phyloP scores from a whole-genome alignment of 371 early-diverging fungal species.

The Encephalitozoon intestinalis region DNA sequence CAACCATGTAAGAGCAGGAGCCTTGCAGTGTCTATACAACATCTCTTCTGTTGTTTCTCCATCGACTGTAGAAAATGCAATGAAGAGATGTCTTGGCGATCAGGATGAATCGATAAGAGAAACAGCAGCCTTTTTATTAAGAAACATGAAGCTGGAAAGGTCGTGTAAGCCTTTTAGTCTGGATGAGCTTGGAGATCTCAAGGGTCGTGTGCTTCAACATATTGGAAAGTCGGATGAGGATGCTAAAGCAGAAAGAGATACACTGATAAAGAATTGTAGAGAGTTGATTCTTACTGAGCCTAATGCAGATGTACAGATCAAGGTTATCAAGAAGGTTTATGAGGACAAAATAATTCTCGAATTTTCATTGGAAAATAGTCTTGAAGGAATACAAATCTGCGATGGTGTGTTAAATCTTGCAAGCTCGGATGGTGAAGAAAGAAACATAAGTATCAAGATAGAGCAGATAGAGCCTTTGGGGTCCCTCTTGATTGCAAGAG shows the following conservation, averaged over 20 bases:
- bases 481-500: background rate
- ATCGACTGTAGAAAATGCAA: background rate
- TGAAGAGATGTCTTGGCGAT: slow-evolving; percentile 2
- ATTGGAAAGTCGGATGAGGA: slow-evolving; percentile 3
- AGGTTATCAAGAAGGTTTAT: slow-evolving; percentile 33
- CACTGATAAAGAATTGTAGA: slow-evolving; percentile 40
- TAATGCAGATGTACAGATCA: slow-evolving; percentile 24
- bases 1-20: slow-evolving; percentile 46
- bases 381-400: slow-evolving; percentile 23
- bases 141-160: background rate
- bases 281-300: slow-evolving; percentile 30
- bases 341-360: slow-evolving; percentile 6
- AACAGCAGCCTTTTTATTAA: background rate
- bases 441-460: background rate
- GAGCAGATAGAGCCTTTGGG: background rate
- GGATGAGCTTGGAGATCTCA: slow-evolving; percentile 37
- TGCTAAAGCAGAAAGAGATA: background rate
- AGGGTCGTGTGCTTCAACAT: slow-evolving; percentile 12
- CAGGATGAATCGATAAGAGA: background rate
- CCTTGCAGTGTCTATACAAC: slow-evolving; percentile 38
- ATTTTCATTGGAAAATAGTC: slow-evolving; percentile 31
- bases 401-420: slow-evolving; percentile 24
- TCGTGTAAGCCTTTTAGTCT: slow-evolving; percentile 5
- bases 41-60: slow-evolving; percentile 3
- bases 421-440: background rate